Evolutionary conservation across 2,329 filamentous ascomycete genomes (phyloP).

Genomic region (Colletotrichum gigasporum): DNA sequence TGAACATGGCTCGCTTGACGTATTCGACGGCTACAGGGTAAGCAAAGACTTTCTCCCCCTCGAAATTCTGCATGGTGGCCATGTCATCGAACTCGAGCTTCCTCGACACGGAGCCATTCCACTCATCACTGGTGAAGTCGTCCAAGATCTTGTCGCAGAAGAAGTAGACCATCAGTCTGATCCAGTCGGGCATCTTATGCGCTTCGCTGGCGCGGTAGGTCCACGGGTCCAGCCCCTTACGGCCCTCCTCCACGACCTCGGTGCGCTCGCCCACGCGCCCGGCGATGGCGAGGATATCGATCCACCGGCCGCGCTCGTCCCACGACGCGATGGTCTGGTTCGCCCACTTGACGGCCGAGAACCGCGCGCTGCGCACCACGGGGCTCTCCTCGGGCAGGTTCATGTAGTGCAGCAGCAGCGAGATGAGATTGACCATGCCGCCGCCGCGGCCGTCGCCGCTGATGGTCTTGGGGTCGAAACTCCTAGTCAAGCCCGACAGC

Average conservation of each 20-base stretch:
- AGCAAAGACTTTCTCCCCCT: slow-evolving; percentile 58
- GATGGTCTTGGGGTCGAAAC: slow-evolving; percentile 48
- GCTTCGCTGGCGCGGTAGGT: slow-evolving; percentile 48
- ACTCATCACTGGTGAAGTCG: slow-evolving; percentile 2
- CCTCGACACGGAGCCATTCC: not conserved
- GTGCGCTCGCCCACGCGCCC: slow-evolving; percentile 74
- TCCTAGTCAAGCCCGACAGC: slow-evolving; percentile 74
- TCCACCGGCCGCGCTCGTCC: slow-evolving; percentile 84
- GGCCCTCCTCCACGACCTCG: slow-evolving; percentile 90
- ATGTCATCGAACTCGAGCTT: slow-evolving; percentile 35
- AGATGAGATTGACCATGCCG: slow-evolving; percentile 45
- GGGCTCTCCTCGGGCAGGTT: slow-evolving; percentile 56
- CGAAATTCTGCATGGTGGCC: slow-evolving; percentile 56
- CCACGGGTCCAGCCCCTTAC: slow-evolving; percentile 82
- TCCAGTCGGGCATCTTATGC: slow-evolving; percentile 58
- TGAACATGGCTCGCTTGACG: slow-evolving; percentile 63
- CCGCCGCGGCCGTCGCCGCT: slow-evolving; percentile 36
- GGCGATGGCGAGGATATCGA: slow-evolving; percentile 83
- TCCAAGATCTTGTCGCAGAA: slow-evolving; percentile 46
- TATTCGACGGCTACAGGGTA: slow-evolving; percentile 78
- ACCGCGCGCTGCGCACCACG: slow-evolving; percentile 78
- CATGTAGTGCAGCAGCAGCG: slow-evolving; percentile 76
- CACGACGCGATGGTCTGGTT: slow-evolving; percentile 86
- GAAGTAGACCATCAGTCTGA: slow-evolving; percentile 57
- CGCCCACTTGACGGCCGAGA: slow-evolving; percentile 86